Evolutionary conservation across 805 yeast species (phyloP).

Genomic region (Ogataea pilisensis): DNA sequence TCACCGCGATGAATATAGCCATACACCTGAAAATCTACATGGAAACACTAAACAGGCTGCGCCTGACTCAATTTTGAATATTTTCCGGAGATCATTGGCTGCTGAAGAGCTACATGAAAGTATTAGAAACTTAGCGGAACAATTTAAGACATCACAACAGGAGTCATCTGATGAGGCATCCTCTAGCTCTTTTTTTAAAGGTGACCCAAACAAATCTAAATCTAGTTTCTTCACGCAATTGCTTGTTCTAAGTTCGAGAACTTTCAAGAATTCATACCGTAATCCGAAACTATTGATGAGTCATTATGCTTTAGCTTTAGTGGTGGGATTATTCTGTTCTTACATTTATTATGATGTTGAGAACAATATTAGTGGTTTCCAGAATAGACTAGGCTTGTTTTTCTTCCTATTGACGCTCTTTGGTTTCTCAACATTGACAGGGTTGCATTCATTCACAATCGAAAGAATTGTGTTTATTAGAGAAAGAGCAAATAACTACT

Average conservation of each 20-base stretch:
- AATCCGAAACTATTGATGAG: slow-evolving; percentile 86
- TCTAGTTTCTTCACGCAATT: slow-evolving; percentile 67
- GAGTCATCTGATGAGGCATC: slow-evolving; percentile 10
- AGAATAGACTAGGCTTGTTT: slow-evolving; percentile 89
- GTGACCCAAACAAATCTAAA: slow-evolving; percentile 33
- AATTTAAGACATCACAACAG: slow-evolving; percentile 11
- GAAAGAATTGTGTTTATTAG: slow-evolving; percentile 88
- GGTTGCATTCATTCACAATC: slow-evolving; percentile 80
- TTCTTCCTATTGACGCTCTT: slow-evolving; percentile 87
- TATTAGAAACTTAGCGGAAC: slow-evolving; percentile 27
- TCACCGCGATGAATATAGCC: slow-evolving; percentile 66
- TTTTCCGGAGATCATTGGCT: slow-evolving; percentile 32
- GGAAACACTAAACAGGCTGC: slow-evolving; percentile 6
- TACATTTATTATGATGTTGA: slow-evolving; percentile 75
- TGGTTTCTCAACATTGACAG: slow-evolving; percentile 92
- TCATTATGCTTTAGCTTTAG: slow-evolving; percentile 72
- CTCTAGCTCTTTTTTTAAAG: slow-evolving; percentile 25
- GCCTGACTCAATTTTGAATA: slow-evolving; percentile 8
- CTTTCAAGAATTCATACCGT: slow-evolving; percentile 88
- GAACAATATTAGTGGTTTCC: slow-evolving; percentile 94
- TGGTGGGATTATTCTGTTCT: slow-evolving; percentile 83
- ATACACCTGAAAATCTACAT: slow-evolving; percentile 12
- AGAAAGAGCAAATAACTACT: slow-evolving; percentile 93
- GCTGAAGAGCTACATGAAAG: slow-evolving; percentile 38
- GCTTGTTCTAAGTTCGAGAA: slow-evolving; percentile 71